These are phyloP conservation scores for Pholiota adiposa DNA, from an alignment of 1,284 basidiomycete genomes.

Conservation along the genomic window DNA sequence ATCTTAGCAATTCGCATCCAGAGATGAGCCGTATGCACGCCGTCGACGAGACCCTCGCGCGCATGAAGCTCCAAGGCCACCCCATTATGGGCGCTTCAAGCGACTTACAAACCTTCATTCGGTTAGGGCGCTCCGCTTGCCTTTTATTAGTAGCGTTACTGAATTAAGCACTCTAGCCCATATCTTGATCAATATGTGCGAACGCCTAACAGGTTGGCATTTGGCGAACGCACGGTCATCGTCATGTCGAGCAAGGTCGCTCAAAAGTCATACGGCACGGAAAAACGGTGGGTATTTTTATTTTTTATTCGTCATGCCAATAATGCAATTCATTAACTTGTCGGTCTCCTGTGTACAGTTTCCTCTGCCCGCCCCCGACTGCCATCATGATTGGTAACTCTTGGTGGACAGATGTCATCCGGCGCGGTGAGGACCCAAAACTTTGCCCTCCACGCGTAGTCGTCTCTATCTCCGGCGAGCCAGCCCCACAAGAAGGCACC, in stretches of 20 bases:
- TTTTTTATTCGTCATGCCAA: constrained; percentile 15
- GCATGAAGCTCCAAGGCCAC: constrained; percentile 63
- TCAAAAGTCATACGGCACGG: constrained; percentile 96
- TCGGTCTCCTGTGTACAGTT: constrained; percentile 43
- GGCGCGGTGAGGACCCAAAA: constrained; percentile 75
- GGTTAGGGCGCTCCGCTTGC: constrained; percentile 46
- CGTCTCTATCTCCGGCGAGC: constrained; percentile 91
- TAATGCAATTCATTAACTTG: constrained; percentile 13
- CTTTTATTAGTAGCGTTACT: constrained; percentile 22
- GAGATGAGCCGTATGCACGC: constrained; percentile 60
- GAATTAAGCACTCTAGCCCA: constrained; percentile 49
- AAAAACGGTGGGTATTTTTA: constrained; percentile 76
- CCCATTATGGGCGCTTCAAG: constrained; percentile 63
- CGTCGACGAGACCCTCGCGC: constrained; percentile 64
- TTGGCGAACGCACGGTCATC: constrained; percentile 92
- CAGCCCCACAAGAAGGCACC: constrained; percentile 78
- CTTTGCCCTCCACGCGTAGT: constrained; percentile 82
- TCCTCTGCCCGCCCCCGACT: constrained; percentile 95
- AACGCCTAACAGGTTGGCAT: constrained; percentile 84
- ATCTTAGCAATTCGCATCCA: constrained; percentile 54
- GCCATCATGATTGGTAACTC: constrained; percentile 94
- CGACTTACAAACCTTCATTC: constrained; percentile 80
- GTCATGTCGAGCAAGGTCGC: constrained; percentile 97
- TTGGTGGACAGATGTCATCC: constrained; percentile 87
- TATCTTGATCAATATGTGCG: constrained; percentile 85